These are phyloP conservation scores for Rosa chinensis DNA, from an alignment of 306 rosid genomes.

Conservation along the genomic window DNA sequence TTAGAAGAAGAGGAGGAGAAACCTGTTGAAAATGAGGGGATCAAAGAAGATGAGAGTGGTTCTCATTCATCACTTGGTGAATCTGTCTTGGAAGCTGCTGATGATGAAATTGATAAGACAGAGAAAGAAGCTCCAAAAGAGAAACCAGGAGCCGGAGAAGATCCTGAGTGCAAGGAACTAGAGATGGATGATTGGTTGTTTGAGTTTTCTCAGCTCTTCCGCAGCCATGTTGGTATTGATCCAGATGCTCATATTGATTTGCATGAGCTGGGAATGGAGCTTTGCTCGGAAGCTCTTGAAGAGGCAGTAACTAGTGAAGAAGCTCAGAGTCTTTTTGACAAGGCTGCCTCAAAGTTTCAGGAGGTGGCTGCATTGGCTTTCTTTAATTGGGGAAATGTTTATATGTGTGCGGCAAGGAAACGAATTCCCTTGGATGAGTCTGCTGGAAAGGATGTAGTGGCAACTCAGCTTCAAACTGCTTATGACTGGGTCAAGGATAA, in stretches of 20 bases:
- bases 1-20: slow-evolving; percentile 94
- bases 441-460: slow-evolving; percentile 69
- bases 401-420: slow-evolving; percentile 97
- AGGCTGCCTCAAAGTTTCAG: slow-evolving; percentile 94
- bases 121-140: slow-evolving; percentile 64
- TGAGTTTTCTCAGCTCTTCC: slow-evolving; percentile 96
- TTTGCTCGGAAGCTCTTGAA: slow-evolving; percentile 98
- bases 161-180: slow-evolving; percentile 79
- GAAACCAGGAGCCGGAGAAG: slow-evolving; percentile 57
- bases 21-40: slow-evolving; percentile 49
- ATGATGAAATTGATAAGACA: slow-evolving; percentile 47
- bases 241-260: slow-evolving; percentile 93
- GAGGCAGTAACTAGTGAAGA: slow-evolving; percentile 95
- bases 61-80: slow-evolving; percentile 69
- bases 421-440: slow-evolving; percentile 90
- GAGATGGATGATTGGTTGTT: slow-evolving; percentile 99
- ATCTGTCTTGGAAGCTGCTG: slow-evolving; percentile 56
- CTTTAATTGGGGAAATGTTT: slow-evolving; percentile 98
- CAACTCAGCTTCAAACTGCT: slow-evolving; percentile 81
- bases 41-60: slow-evolving; percentile 71
- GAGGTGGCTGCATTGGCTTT: slow-evolving; percentile 97
- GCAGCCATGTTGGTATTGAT: slow-evolving; percentile 93
- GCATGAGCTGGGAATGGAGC: slow-evolving; percentile 99
- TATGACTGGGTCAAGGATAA: slow-evolving; percentile 97
- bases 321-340: slow-evolving; percentile 86